These are phyloP conservation scores for Prunus armeniaca DNA, from an alignment of 306 rosid species.

Conservation along the genomic window DNA sequence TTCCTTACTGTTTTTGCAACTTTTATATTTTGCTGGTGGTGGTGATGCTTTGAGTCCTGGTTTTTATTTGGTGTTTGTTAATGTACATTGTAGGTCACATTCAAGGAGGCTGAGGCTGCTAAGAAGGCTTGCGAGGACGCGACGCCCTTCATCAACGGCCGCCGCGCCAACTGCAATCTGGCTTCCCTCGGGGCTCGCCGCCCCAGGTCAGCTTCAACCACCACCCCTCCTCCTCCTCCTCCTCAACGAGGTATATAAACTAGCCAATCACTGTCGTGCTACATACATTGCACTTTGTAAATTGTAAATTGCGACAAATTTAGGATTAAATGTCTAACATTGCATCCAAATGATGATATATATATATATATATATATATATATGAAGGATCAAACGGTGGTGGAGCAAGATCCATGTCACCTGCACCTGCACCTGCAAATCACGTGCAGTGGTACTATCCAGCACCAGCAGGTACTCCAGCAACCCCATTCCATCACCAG, in stretches of 20 bases:
- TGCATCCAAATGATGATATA: neutral
- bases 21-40: too few species aligned
- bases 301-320: neutral
- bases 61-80: neutral
- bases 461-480: constrained; percentile 53
- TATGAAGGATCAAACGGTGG: constrained; percentile 48
- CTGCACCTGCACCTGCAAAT: constrained; percentile 39
- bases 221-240: constrained; percentile 43
- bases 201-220: constrained; percentile 37
- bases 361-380: neutral
- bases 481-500: constrained; percentile 47
- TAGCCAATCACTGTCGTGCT: too few species aligned
- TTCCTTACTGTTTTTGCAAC: too few species aligned
- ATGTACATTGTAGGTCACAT: constrained; percentile 51
- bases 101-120: constrained; percentile 75
- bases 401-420: constrained; percentile 41
- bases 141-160: constrained; percentile 66
- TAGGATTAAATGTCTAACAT: neutral
- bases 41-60: too few species aligned
- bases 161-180: constrained; percentile 81
- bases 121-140: constrained; percentile 88
- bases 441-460: constrained; percentile 78
- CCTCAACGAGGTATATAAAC: constrained; percentile 42
- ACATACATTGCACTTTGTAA: neutral
- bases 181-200: constrained; percentile 85